Evolutionary conservation across 2,329 filamentous ascomycete species (phyloP).

Genomic region (Didymellaceae sp.): DNA sequence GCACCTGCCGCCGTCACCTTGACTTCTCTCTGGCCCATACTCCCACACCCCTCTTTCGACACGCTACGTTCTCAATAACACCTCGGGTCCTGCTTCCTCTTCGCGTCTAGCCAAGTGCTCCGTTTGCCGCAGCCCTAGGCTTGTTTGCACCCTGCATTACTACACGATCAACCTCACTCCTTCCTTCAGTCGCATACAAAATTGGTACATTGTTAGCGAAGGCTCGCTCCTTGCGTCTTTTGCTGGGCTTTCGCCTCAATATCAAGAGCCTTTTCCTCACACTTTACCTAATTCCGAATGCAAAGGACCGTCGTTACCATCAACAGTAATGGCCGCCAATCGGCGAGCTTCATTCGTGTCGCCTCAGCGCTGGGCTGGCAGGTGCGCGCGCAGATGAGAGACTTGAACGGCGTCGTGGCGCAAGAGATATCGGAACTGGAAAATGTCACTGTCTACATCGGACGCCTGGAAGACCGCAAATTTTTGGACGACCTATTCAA

Average conservation of each 20-base stretch:
- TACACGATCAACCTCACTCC: slow-evolving; percentile 10
- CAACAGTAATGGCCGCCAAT: slow-evolving; percentile 94
- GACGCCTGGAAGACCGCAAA: slow-evolving; percentile 73
- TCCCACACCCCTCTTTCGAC: slow-evolving; percentile 36
- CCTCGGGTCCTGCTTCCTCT: slow-evolving; percentile 10
- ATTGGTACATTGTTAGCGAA: background rate
- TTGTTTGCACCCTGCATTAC: slow-evolving; percentile 36
- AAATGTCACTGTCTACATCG: slow-evolving; percentile 76
- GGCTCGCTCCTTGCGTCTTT: slow-evolving; percentile 2
- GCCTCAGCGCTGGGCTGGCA: slow-evolving; percentile 92
- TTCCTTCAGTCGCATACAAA: slow-evolving; percentile 25
- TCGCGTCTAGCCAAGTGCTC: slow-evolving; percentile 5
- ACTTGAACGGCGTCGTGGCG: slow-evolving; percentile 84
- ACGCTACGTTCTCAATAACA: background rate
- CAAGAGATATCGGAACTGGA: slow-evolving; percentile 82
- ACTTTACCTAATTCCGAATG: slow-evolving; percentile 37
- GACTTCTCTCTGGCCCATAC: slow-evolving; percentile 9
- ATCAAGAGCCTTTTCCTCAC: background rate
- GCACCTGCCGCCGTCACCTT: slow-evolving; percentile 13
- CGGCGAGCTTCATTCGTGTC: slow-evolving; percentile 91
- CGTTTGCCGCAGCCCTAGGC: slow-evolving; percentile 13
- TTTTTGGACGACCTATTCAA: slow-evolving; percentile 81
- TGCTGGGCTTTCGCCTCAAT: slow-evolving; percentile 3
- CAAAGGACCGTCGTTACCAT: slow-evolving; percentile 82
- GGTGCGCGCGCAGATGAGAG: slow-evolving; percentile 90